Evolutionary conservation across 1,284 basidiomycete genomes (phyloP), one percentile per base, ranked within the genome.

Genomic region (Ceratobasidium theobromae): DNA sequence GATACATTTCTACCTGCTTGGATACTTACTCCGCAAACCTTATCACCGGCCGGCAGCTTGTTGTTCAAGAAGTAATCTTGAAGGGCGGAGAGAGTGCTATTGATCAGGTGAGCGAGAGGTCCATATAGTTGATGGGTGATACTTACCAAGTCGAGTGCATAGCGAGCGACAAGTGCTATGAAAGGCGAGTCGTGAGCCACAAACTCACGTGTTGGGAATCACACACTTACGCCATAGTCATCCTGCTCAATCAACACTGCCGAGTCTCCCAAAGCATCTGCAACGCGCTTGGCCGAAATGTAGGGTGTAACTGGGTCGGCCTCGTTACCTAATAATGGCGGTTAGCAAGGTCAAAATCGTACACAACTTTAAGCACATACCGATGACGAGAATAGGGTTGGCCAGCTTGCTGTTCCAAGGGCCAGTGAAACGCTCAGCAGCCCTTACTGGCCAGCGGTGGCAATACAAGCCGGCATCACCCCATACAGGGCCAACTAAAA

Each of bases 341-440:
- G 27, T 12, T 28, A 8, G 16, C 14, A 21, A 8, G 5, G 6
- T 18, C 16, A 28, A 18, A n/a, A 32, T 5, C 6, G 27, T n/a
- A 16, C 8, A 8, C 8, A 12, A 62, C 41, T 35, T 2, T 18
- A n/a, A 1, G 18, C 33, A n/a, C 18, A 16, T 16, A 43, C 62
- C 53, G 35, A 69, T 69, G 4, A 69, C 55, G 23, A 69, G 45
- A 32, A 69, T 69, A 8, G 66, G 66, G 25, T 66, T 67, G 16
- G 58, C 23, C 9, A 55, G 57, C 27, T 43, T 58, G 12, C 48
- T 35, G 43, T 67, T 62, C 48, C 46, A 69, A 14, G 68, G 68
- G 11, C 65, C 68, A 3, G 25, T 38, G 40, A 16, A 67, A 14
- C 68, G 14, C 52, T 69, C 68, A 12, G 64, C 65, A 3, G 66